phyloP scores from a whole-genome alignment of 2,329 filamentous ascomycete species.

The Ophiostoma ips region DNA sequence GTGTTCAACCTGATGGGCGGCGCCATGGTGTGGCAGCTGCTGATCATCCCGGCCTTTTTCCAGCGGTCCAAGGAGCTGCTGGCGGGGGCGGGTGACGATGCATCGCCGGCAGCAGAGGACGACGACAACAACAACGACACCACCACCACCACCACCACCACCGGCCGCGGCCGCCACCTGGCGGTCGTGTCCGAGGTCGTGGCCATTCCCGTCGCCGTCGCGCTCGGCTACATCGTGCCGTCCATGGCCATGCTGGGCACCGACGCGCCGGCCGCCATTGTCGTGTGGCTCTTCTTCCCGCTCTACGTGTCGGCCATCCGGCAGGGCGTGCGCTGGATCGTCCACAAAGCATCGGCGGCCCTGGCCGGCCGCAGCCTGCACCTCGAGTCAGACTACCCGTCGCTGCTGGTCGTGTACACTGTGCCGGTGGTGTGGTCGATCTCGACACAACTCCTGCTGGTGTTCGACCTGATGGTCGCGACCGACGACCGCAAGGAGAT shows the following conservation, averaged over 20 bases:
- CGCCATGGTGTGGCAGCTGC: constrained; percentile 36
- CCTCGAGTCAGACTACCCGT: constrained; percentile 28
- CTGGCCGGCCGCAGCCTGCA: constrained; percentile 20
- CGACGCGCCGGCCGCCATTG: constrained; percentile 23
- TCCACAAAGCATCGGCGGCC: constrained; percentile 14
- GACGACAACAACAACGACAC: constrained; percentile 7
- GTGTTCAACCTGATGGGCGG: constrained; percentile 35
- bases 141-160: constrained; percentile 14
- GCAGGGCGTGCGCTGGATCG: constrained; percentile 20
- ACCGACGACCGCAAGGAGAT: constrained; percentile 34
- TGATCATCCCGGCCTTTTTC: constrained; percentile 36
- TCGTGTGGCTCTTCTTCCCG: constrained; percentile 39
- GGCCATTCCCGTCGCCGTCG: constrained; percentile 37
- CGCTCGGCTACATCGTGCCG: constrained; percentile 33
- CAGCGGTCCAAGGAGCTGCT: constrained; percentile 26
- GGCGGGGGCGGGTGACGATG: constrained; percentile 10
- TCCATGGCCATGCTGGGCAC: constrained; percentile 32
- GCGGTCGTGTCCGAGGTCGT: constrained; percentile 36
- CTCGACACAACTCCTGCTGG: constrained; percentile 26
- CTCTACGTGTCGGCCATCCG: constrained; percentile 33
- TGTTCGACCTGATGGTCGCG: constrained; percentile 24
- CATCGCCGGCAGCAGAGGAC: neutral
- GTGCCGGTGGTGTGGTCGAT: constrained; percentile 31
- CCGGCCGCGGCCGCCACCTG: constrained; percentile 29
- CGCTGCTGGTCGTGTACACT: constrained; percentile 29